Evolutionary conservation across 108 stramenopile genomes (phyloP), one percentile per base, ranked within the genome.

Genomic region (Aureococcus anophagefferens): DNA sequence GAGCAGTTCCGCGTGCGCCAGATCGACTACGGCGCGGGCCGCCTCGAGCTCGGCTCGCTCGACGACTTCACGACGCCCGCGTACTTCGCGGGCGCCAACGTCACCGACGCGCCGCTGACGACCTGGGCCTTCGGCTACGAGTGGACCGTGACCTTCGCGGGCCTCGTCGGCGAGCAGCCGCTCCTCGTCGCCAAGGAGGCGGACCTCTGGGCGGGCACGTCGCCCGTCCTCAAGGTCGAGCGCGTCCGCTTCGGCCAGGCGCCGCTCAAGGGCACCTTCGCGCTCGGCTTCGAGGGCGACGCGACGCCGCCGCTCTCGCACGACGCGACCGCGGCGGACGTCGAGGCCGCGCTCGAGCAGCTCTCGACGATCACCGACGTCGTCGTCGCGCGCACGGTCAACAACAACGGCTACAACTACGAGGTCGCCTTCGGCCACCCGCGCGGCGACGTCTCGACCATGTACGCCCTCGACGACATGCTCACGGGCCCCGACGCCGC

Each of bases 361-460:
- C 70, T 92, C 18, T 15, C 71, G n/a, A 76, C 81, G 0, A 77
- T 93, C 67, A 77, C 84, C 32, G 88, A 84, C 62, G 90, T 93
- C 16, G 70, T 65, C 66, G 91, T 93, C 29, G 66, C 71, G 14
- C 69, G 88, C 11, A 76, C 74, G 37, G 44, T 66, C 25, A 93
- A 92, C 81, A 89, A 85, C 68, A 87, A 86, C 73, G 92, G 92
- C 16, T 85, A 81, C 82, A 88, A 89, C 69, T 93, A 89, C 81
- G 72, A 86, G 36, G 82, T 93, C 30, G 91, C 92, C 14, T 93
- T 93, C 64, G n/a, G 80, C 37, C 37, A 40, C 37, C 37, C 37
- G 37, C 37, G 37, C 37, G 37, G 37, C 37, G 11, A 40, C 37
- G 11, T 40, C 37, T 11, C 7, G 7, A 11, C 4, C 7, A 40